A percentile compares a stretch with the other conserved stretches of the same genome.
Conservation (phyloP, 2,329 filamentous ascomycete species). For the Remersonia thermophila region DNA sequence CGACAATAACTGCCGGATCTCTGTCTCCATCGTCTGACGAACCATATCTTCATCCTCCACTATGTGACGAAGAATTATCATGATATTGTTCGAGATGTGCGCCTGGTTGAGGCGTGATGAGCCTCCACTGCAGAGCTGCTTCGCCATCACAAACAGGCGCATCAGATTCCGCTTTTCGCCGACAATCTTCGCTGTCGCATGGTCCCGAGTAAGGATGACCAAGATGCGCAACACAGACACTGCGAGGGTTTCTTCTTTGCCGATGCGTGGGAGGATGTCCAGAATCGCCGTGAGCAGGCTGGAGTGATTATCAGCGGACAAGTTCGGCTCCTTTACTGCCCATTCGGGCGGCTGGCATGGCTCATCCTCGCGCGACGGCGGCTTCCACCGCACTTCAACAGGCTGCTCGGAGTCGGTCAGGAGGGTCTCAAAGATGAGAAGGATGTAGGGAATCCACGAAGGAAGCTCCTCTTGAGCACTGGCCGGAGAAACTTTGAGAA, state of each 20-base stretch:
- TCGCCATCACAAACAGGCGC: constrained; percentile 86
- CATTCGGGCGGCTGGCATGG: constrained; percentile 42
- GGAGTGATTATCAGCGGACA: constrained; percentile 54
- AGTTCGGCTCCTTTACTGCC: constrained; percentile 45
- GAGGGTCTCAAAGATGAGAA: constrained; percentile 81
- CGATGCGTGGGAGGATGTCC: constrained; percentile 71
- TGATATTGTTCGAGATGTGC: constrained; percentile 48
- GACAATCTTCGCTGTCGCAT: constrained; percentile 60
- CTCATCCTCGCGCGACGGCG: constrained; percentile 39
- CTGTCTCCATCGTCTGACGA: constrained; percentile 80
- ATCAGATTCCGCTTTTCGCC: constrained; percentile 84
- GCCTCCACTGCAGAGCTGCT: constrained; percentile 71
- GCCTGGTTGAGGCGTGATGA: constrained; percentile 56
- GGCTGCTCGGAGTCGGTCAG: constrained; percentile 84
- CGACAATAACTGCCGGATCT: constrained; percentile 71
- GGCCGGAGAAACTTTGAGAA: constrained; percentile 59
- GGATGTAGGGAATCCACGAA: constrained; percentile 82
- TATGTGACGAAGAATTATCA: constrained; percentile 82
- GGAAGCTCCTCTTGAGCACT: constrained; percentile 66
- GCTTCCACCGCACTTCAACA: constrained; percentile 57
- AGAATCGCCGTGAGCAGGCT: constrained; percentile 66
- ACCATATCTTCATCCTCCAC: constrained; percentile 88
- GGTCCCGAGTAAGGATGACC: constrained; percentile 74
- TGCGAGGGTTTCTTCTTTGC: constrained; percentile 76
- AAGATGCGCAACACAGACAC: constrained; percentile 73